Evolutionary conservation across 2,329 filamentous ascomycete species (phyloP), one percentile per base, ranked within the genome.

Genomic region (Aciculosporium take): DNA sequence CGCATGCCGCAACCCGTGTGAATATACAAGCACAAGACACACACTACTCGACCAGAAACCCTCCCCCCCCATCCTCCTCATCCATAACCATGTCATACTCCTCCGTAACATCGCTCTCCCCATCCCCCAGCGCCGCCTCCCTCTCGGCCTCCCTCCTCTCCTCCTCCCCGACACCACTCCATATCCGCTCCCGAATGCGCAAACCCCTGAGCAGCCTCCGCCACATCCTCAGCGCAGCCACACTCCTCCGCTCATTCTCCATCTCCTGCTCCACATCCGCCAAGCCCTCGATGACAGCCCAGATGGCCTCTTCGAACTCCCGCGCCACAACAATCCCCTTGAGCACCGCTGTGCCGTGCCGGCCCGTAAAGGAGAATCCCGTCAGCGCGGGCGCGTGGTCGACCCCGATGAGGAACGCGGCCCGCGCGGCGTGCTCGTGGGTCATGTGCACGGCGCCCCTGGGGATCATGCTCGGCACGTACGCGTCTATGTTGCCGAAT

Each of bases 401-500:
- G 15, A 96, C 71, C 0, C 79, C 79, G 1, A 95, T 60, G 1
- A 88, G 63, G 43, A 73, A 76, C 1, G 87, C 86, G 1, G 89
- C 89, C 39, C 74, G 73, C 1, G 74, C 67, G 1, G 84, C 81
- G 39, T 80, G 53, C 36, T 71, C 63, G 44, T 69, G 62, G 5
- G 60, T 52, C 20, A 96, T 65, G 57, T 96, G 86, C 2, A 77
- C 71, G 1, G 84, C 88, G 0, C 91, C 89, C 31, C 64, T 62
- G 0, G 91, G 91, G 0, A 96, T 70, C 91, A 98, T 96, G 46
- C 78, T 85, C 0, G 85, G 80, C 9, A 94, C 87, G 56, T 89
- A 96, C 30, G 94, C 74, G 53, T 96, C 91, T 45, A 96, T 80
- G 54, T 98, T 98, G 9, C 87, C 87, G 58, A 86, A 98, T 15